Conservation (phyloP, 2,329 filamentous ascomycete species). For the Apiospora phragmitis region DNA sequence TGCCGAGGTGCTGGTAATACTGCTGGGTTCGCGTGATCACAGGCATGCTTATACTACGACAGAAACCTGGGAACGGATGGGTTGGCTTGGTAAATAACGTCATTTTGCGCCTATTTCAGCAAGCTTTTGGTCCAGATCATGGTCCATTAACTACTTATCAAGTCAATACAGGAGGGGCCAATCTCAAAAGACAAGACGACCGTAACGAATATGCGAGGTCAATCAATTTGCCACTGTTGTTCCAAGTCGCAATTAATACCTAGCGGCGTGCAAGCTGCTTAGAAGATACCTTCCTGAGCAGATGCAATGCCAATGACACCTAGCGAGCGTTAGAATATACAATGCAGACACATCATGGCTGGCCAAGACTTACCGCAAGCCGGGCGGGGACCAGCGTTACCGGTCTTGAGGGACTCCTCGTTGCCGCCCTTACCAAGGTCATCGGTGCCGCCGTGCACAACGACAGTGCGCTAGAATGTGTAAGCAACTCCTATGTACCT, state of each 20-base stretch:
- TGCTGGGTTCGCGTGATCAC: neutral
- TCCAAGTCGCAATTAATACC: neutral
- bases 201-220: neutral
- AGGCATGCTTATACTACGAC: neutral
- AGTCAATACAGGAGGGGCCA: neutral
- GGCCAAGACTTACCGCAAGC: slow-evolving; percentile 78
- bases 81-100: neutral
- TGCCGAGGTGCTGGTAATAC: neutral
- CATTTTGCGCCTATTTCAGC: neutral
- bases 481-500: slow-evolving; percentile 23
- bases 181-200: neutral
- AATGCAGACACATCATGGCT: neutral
- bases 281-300: slow-evolving; percentile 50
- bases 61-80: neutral
- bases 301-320: slow-evolving; percentile 84
- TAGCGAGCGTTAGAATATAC: slow-evolving; percentile 29
- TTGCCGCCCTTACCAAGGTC: slow-evolving; percentile 91
- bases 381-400: slow-evolving; percentile 89
- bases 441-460: slow-evolving; percentile 93
- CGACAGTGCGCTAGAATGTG: slow-evolving; percentile 75
- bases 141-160: neutral
- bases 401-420: slow-evolving; percentile 97
- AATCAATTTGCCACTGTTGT: neutral
- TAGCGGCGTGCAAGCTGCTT: neutral
- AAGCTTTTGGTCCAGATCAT: neutral